Percentiles rank a stretch among this genome's conserved stretches.
Evolutionary conservation across 208 protist genomes (phyloP).

Genomic region (Balamuthia mandrillaris): DNA sequence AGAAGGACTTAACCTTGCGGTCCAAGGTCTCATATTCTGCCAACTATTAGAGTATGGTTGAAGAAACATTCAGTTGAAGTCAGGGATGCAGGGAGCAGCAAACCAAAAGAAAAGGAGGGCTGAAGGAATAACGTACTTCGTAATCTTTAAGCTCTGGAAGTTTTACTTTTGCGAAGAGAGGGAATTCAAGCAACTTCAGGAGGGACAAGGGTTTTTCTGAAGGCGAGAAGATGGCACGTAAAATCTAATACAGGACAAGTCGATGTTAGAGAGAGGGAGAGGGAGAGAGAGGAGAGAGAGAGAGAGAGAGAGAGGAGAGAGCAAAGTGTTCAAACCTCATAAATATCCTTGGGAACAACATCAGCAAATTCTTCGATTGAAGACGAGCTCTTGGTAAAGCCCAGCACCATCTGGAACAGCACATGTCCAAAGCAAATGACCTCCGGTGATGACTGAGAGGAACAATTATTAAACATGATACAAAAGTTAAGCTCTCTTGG

Average conservation of each 20-base stretch:
- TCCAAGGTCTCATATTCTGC: too few relatives aligned
- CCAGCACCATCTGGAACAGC: background rate
- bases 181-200: background rate
- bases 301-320: background rate
- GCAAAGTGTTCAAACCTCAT: background rate
- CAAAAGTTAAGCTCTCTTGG: background rate
- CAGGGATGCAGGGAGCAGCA: too few relatives aligned
- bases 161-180: constrained; percentile 17
- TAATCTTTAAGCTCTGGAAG: too few relatives aligned
- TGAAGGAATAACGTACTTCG: too few relatives aligned
- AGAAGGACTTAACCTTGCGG: too few relatives aligned
- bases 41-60: too few relatives aligned
- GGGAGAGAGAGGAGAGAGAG: background rate
- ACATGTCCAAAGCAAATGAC: constrained; percentile 23
- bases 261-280: background rate
- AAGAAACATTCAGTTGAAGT: too few relatives aligned
- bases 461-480: background rate
- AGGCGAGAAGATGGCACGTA: background rate
- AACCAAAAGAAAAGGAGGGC: too few relatives aligned
- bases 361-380: background rate
- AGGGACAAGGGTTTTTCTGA: background rate
- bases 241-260: background rate
- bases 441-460: background rate
- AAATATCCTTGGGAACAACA: background rate
- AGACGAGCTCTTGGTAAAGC: background rate